Base-by-base conservation (phyloP, 768 basidiomycete genomes). In the Leccinum boreale region DNA sequence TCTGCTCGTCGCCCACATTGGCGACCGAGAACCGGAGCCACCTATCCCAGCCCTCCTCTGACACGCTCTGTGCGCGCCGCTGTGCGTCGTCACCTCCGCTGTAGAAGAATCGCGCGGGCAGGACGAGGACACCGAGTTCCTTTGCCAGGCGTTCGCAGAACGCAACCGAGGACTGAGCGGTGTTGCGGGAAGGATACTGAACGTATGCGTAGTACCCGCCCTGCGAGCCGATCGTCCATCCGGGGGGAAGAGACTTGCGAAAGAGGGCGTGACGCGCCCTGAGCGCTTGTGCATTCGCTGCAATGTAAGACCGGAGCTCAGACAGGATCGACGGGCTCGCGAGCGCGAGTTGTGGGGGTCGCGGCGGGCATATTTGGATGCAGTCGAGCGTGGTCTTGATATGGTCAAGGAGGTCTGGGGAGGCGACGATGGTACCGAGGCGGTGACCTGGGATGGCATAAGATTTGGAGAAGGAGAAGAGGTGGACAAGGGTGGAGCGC, bases 181-280 rank as follows among this genome's bases (percentile, higher is more conserved):
- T 65, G 2, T 72, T 74, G 4, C 56, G 48, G 66, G 83, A 90
- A 1, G 88, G 87, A 61, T 90, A 85, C 51, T 75, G 72, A 49
- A 92, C 88, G 65, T 88, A 95, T 5, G 89, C 89, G 62, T 83
- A 94, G 70, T 87, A 94, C 0, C 83, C 92, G 0, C 89, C 90
- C 39, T 81, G 81, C 0, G 83, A 78, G 5, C 81, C 83, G 24
- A 91, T 76, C 19, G 65, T 70, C 92, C 91, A 94, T 5, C 74
- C 74, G 3, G 63, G 21, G 0, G 82, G 81, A 17, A 93, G 68
- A 1, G 62, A 57, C 21, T 66, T 62, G 36, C 70, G 69, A 74
- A 93, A 93, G 5, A 89, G 71, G 12, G 56, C 62, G 52, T 88
- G 86, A 4, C 90, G 80, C 15, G 70, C 64, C 23, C 72, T 65